A percentile compares a stretch with the other conserved stretches of the same genome.
These are phyloP conservation scores for Priceomyces fermenticarens DNA, from an alignment of 805 yeast species.

Conservation along the genomic window DNA sequence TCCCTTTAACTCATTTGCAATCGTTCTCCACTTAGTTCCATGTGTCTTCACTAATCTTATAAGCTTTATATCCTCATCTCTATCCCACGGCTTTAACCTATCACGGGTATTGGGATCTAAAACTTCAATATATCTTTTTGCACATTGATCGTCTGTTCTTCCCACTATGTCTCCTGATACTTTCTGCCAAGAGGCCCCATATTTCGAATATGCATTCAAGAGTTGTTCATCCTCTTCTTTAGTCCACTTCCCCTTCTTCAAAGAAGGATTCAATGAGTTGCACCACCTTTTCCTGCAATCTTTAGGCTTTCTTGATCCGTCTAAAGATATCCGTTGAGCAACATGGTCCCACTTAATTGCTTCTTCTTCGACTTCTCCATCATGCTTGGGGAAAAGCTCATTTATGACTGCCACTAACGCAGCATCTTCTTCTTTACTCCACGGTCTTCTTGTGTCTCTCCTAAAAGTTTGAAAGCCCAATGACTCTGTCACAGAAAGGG, in stretches of 20 bases:
- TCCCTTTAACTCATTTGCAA: conserved; percentile 66
- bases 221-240: conserved; percentile 69
- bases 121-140: conserved; percentile 86
- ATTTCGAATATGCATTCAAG: conserved; percentile 57
- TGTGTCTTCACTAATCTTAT: conserved; percentile 63
- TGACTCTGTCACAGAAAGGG: conserved; percentile 61
- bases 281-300: conserved; percentile 89
- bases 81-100: conserved; percentile 74
- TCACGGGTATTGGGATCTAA: conserved; percentile 78
- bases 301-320: conserved; percentile 59
- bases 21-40: conserved; percentile 89
- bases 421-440: conserved; percentile 75
- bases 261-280: conserved; percentile 76
- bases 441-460: conserved; percentile 58
- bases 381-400: conserved; percentile 24
- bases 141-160: conserved; percentile 92
- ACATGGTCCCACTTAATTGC: conserved; percentile 61
- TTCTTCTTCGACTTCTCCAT: conserved; percentile 30
- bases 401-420: conserved; percentile 43
- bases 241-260: conserved; percentile 87
- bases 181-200: conserved; percentile 85
- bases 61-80: conserved; percentile 69
- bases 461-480: conserved; percentile 74
- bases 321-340: conserved; percentile 38
- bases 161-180: conserved; percentile 76